A percentile compares a stretch with the other conserved stretches of the same genome.
These are phyloP conservation scores for Metarhizium robertsii DNA, from an alignment of 2,329 filamentous ascomycete genomes.

Conservation along the genomic window DNA sequence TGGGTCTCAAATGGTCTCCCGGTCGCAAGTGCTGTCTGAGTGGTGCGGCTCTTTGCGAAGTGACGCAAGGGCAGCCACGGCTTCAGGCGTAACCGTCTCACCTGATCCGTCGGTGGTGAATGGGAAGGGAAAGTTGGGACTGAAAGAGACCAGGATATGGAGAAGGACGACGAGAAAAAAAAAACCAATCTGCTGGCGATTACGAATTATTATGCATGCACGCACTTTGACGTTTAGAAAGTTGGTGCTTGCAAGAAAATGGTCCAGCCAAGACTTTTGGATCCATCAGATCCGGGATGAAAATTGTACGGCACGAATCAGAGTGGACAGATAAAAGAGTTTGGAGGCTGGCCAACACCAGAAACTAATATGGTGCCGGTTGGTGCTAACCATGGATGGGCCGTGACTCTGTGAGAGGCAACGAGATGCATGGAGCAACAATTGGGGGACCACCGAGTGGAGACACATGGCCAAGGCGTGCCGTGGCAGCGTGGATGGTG, in stretches of 20 bases:
- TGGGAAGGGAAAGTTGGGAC: background rate
- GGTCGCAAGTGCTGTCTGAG: background rate
- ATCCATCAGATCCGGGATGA: background rate
- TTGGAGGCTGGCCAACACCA: background rate
- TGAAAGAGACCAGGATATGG: no score
- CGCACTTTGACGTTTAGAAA: background rate
- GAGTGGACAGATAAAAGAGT: background rate
- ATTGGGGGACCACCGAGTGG: background rate
- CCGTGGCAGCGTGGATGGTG: background rate
- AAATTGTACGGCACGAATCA: background rate
- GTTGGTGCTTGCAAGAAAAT: background rate
- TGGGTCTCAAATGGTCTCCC: background rate
- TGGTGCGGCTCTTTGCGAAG: slow-evolving; percentile 1
- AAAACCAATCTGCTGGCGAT: background rate
- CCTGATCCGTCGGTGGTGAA: background rate
- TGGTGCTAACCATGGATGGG: background rate
- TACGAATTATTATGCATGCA: background rate
- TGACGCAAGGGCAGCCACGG: background rate
- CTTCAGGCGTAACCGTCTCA: background rate
- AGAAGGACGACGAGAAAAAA: background rate
- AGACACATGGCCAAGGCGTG: no score
- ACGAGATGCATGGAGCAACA: background rate
- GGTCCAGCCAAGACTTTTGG: background rate
- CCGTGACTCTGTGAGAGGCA: background rate
- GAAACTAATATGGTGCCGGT: background rate